Base-by-base conservation (phyloP, 805 yeast species). In the Cyberlindnera americana region DNA sequence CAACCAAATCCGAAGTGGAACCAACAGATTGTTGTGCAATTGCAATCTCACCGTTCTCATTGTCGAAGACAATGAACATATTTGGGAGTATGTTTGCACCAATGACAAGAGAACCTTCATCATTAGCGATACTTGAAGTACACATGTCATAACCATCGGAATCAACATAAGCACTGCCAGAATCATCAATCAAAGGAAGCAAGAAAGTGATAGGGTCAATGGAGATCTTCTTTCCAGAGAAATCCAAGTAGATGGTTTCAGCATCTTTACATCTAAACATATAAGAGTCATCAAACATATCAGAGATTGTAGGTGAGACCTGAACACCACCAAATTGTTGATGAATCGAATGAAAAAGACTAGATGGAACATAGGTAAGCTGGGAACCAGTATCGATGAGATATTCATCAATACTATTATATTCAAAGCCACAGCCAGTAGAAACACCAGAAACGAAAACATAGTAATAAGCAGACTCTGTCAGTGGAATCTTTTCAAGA, bases 201-300 rank as follows among this genome's bases (percentile, higher is more conserved):
- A 48, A 11, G 19, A 42, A 47, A 4, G 44, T 22, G 7, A 11
- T 12, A 17, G 53, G 47, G 2, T 35, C 25, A 16, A 52, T 26
- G 0, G 40, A 33, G 10, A 53, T 24, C 27, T 23, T 22, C 25
- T 44, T 46, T 9, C 54, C 55, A 2, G 45, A 40, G 38, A 53
- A 44, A 33, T 44, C 38, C 3, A 53, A 32, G 8, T 25, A 28
- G 9, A 53, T 17, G 1, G 48, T 37, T 13, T 34, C 29, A 3
- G 55, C 51, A 28, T 46, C 21, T 10, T 38, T 21, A 38, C 58
- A 53, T 32, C 52, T 55, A 44, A 54, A 50, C 15, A 57, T 34
- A 47, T 72, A 72, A 6, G 62, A 56, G 12, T 66, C 72, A 2
- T 53, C 52, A 49, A 58, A 59, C 28, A 66, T 46, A 14, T 54